Evolutionary conservation across 2,329 filamentous ascomycete species (phyloP), one percentile per base, ranked within the genome.

Genomic region (Zalaria obscura): DNA sequence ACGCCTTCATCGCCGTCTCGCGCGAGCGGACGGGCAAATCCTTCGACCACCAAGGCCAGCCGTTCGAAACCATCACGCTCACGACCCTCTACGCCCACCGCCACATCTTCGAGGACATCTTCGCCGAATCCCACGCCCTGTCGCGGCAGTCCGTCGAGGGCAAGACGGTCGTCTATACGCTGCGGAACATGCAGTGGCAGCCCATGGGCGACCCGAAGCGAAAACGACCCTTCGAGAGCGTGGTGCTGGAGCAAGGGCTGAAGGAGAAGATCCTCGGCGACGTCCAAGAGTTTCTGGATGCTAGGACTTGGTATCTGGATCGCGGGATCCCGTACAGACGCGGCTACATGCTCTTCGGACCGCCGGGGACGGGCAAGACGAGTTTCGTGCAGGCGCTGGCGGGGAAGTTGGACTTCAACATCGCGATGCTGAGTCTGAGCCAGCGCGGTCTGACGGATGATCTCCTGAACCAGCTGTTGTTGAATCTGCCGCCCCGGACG

Each of bases 341-440:
- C 43, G 89, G 88, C 1, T 95, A 95, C 55, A 70, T 95, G 5
- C 72, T 95, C 0, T 86, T 91, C 53, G 88, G 88, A 0, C 87
- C 88, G 3, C 88, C 88, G 0, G 88, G 88, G 0, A 93, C 83
- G 35, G 93, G 86, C 31, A 96, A 93, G 67, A 95, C 83, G 46
- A 93, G 86, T 0, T 96, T 98, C 52, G 95, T 98, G 47, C 87
- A 95, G 61, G 88, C 91, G 0, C 66, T 98, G 35, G 91, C 91
- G 1, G 89, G 87, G n/a, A 80, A 91, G 55, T 64, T 95, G 43
- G 85, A 94, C 57, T 94, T 89, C 59, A 84, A 84, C 52, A 91
- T 95, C 51, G 87, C 88, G 40, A 88, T 94, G 64, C 70, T 95
- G 49, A 94, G 94, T 52, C 73, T 95, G 27, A 91, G 83, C 61